These are phyloP conservation scores for Neurospora sp. DNA, from an alignment of 495 filamentous ascomycete species.

Conservation along the genomic window DNA sequence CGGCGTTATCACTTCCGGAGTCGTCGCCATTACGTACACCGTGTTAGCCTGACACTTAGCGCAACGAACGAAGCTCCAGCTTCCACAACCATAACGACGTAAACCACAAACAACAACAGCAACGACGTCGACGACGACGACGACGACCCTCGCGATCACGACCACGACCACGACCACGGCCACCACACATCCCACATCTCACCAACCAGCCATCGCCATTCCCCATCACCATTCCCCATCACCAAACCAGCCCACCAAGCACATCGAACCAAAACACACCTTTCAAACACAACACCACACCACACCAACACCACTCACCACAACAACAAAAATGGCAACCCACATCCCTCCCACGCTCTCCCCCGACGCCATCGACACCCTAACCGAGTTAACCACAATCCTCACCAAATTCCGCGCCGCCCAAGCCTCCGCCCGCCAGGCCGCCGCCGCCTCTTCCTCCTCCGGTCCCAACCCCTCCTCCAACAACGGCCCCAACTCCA, in stretches of 20 bases:
- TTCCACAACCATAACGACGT: background rate
- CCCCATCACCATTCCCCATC: too few species aligned
- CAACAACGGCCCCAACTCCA: background rate
- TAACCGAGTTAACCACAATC: conserved; percentile 71
- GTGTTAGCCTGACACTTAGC: background rate
- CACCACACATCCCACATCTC: background rate
- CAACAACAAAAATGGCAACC: conserved; percentile 15
- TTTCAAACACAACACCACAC: background rate
- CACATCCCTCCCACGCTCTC: conserved; percentile 39
- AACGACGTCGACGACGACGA: background rate
- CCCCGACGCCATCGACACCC: conserved; percentile 66
- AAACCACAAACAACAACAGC: background rate
- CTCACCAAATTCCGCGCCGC: conserved; percentile 58
- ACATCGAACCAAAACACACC: background rate
- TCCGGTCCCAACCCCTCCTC: conserved; percentile 7
- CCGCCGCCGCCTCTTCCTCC: conserved; percentile 5
- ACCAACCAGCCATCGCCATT: too few species aligned
- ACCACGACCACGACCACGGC: background rate
- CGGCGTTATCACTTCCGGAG: background rate
- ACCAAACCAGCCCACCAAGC: background rate
- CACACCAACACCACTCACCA: background rate
- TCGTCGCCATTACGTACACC: background rate
- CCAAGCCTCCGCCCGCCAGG: conserved; percentile 8
- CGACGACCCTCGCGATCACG: background rate
- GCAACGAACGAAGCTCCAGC: background rate